Conservation (phyloP, 768 basidiomycete genomes). For the Tricholoma saponaceum region DNA sequence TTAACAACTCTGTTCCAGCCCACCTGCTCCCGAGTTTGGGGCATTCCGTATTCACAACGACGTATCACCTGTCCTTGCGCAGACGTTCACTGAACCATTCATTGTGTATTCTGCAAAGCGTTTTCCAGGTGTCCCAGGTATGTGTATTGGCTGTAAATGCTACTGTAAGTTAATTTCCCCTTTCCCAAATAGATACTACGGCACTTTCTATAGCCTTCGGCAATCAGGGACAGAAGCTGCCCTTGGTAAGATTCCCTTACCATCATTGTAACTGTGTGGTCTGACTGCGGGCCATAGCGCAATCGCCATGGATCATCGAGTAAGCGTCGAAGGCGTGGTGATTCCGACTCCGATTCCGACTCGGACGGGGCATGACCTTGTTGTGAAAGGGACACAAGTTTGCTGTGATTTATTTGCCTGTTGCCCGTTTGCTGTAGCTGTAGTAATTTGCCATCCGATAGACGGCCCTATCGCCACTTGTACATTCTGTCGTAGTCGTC, state of each 20-base stretch:
- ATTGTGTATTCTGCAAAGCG: constrained; percentile 90
- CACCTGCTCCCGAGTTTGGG: constrained; percentile 70
- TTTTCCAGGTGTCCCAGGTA: constrained; percentile 93
- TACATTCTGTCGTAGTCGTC: constrained; percentile 27
- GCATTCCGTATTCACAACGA: constrained; percentile 62
- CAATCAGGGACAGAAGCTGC: constrained; percentile 87
- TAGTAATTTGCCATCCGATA: background rate
- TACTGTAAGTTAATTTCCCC: constrained; percentile 2
- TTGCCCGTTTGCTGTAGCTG: constrained; percentile 1
- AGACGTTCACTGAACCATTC: constrained; percentile 80
- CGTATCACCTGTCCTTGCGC: constrained; percentile 74
- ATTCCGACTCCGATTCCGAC: constrained; percentile 64
- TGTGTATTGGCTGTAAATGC: constrained; percentile 19
- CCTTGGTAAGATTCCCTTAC: constrained; percentile 51
- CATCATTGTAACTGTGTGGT: constrained; percentile 16
- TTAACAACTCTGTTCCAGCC: constrained; percentile 34
- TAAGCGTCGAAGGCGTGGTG: constrained; percentile 60
- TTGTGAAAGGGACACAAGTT: background rate
- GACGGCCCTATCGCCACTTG: constrained; percentile 16
- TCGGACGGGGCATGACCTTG: constrained; percentile 46
- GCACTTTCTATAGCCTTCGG: constrained; percentile 85
- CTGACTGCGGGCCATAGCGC: constrained; percentile 42
- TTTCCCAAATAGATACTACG: constrained; percentile 63
- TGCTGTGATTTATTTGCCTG: constrained; percentile 7
- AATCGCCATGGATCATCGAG: constrained; percentile 75